phyloP scores from a whole-genome alignment of 1,284 basidiomycete species.

The Lentinula novae-zelandiae region DNA sequence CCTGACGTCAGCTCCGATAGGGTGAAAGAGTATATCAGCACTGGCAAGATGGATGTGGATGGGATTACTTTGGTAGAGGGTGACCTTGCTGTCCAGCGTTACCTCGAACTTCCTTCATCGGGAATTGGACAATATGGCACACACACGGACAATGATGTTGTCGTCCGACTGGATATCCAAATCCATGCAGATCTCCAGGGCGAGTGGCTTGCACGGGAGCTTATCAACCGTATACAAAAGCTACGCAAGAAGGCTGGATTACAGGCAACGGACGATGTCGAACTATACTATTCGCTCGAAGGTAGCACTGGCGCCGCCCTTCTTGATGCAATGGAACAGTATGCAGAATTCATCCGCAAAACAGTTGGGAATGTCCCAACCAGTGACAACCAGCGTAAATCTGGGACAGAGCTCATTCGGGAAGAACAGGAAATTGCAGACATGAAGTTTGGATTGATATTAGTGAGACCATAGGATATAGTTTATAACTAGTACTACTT shows the following conservation, averaged over 20 bases:
- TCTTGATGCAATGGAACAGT: slow-evolving; percentile 65
- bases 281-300: slow-evolving; percentile 86
- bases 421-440: slow-evolving; percentile 89
- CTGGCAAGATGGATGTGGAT: slow-evolving; percentile 81
- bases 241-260: slow-evolving; percentile 94
- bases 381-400: slow-evolving; percentile 52
- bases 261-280: slow-evolving; percentile 92
- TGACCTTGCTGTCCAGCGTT: slow-evolving; percentile 89
- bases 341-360: slow-evolving; percentile 73
- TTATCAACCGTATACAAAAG: slow-evolving; percentile 95
- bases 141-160: slow-evolving; percentile 93
- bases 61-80: slow-evolving; percentile 89
- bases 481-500: slow-evolving; percentile 24
- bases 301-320: slow-evolving; percentile 66
- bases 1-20: slow-evolving; percentile 80
- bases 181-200: slow-evolving; percentile 84
- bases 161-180: slow-evolving; percentile 88
- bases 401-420: slow-evolving; percentile 55
- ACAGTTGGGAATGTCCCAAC: slow-evolving; percentile 74
- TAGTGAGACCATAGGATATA: slow-evolving; percentile 42
- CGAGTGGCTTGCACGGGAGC: slow-evolving; percentile 87
- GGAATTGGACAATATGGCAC: slow-evolving; percentile 71
- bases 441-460: slow-evolving; percentile 70
- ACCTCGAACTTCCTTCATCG: slow-evolving; percentile 73
- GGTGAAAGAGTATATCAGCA: slow-evolving; percentile 77